Evolutionary conservation across 1,139 yeast species (phyloP), one percentile per base, ranked within the genome.

Genomic region (Blastobotrys illinoisensis): DNA sequence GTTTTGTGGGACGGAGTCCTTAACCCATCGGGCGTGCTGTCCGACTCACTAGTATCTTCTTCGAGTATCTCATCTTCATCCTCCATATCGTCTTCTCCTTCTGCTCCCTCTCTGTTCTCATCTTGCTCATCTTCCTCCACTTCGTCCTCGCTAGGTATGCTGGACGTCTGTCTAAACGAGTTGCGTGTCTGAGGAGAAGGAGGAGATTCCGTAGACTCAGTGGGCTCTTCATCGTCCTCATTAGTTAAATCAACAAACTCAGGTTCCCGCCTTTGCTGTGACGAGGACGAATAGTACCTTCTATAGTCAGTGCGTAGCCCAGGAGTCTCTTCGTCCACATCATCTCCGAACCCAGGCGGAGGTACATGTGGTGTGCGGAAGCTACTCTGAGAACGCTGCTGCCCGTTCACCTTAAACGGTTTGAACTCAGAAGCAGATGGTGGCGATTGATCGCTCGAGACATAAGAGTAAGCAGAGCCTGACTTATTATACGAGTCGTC

Each of bases 211-310:
- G 32, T 5, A 9, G 13, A 7, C 11, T n/a, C 40, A 13, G 16
- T 32, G 3, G 40, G 14, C 4, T 51, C 49, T 6, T 48, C 56
- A 20, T 56, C 58, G n/a, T 50, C 57, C 5, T 60, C 63, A n/a
- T 53, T 53, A 13, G 63, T 60, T 20, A 60, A 51, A 26, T 60
- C 63, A 23, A 60, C 60, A 14, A 58, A 46, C 44, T 50, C 53
- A 6, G 55, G 14, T 24, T 40, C 44, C 9, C 44, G 44, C 28
- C 44, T 19, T 16, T n/a, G 24, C 24, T 32, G 26, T 45, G 43
- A 16, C 26, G 16, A 26, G 11, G 28, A 32, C 18, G 28, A 32
- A 16, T 21, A 32, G 16, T 21, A 44, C 36, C 23, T 44, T 13
- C 18, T 21, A 16, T 16, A 26, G 9, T 44, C 19, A 21, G 6